Conservation (phyloP, 805 yeast genomes). For the Yarrowia porcina region DNA sequence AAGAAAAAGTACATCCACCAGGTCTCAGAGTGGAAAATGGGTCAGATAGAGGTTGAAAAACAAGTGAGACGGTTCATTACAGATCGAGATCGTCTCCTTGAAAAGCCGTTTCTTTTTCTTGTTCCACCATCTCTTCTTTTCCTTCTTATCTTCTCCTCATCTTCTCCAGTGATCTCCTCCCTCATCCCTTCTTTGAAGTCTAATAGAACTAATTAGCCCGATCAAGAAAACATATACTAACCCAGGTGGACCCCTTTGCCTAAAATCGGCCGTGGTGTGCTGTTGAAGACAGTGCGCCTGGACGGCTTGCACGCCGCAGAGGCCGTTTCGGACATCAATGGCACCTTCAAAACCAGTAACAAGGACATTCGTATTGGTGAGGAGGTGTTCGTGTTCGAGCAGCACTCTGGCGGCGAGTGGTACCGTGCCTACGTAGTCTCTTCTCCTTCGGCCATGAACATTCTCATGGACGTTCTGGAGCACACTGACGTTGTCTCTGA, state of each 20-base stretch:
- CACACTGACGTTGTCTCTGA: constrained; percentile 37
- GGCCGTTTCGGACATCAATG: constrained; percentile 24
- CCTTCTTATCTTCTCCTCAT: not conserved
- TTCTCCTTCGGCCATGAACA: constrained; percentile 46
- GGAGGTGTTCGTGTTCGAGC: constrained; percentile 70
- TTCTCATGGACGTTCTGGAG: constrained; percentile 35
- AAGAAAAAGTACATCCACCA: not conserved
- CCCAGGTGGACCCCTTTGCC: constrained; percentile 50
- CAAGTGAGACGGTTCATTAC: too few relatives aligned
- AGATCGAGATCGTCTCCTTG: too few relatives aligned
- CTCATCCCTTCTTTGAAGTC: not conserved
- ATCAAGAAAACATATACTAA: not conserved
- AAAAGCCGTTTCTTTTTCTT: too few relatives aligned
- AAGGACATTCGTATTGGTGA: constrained; percentile 50
- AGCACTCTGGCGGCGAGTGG: constrained; percentile 56
- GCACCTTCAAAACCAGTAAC: constrained; percentile 3
- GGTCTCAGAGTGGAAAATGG: too few relatives aligned
- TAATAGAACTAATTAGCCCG: not conserved
- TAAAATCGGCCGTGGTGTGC: constrained; percentile 35
- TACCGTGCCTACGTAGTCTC: constrained; percentile 72
- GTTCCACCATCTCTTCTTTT: too few relatives aligned
- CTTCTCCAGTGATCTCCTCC: not conserved
- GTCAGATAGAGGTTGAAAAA: too few relatives aligned
- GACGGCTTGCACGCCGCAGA: constrained; percentile 14
- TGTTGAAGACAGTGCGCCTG: constrained; percentile 35